Percentiles rank a stretch among this genome's conserved stretches.
Conservation (phyloP, 2,329 filamentous ascomycete species). For the Epichloe baconii region DNA sequence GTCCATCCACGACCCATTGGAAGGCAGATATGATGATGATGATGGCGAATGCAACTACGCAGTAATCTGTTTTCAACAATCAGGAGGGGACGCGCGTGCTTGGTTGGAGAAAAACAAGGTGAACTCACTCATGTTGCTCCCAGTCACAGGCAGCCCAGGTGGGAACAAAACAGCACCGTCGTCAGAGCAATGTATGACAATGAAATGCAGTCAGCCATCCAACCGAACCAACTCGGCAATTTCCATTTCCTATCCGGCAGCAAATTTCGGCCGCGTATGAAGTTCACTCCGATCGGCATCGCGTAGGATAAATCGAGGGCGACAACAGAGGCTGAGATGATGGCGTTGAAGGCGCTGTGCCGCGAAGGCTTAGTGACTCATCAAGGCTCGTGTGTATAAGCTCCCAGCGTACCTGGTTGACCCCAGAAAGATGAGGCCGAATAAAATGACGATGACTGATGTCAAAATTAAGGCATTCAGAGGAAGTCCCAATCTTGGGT, state of each 20-base stretch:
- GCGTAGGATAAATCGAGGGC: constrained; percentile 60
- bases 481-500: constrained; percentile 48
- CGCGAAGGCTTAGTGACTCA: not conserved
- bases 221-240: constrained; percentile 22
- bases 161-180: constrained; percentile 63
- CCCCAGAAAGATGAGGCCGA: constrained; percentile 61
- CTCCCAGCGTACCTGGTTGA: constrained; percentile 26
- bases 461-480: constrained; percentile 53
- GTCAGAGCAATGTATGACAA: constrained; percentile 52
- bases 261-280: constrained; percentile 48
- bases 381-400: not conserved
- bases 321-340: constrained; percentile 58
- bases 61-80: constrained; percentile 21
- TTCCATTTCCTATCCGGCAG: constrained; percentile 37
- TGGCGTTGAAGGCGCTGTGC: constrained; percentile 53
- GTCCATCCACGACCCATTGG: constrained; percentile 33
- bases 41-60: constrained; percentile 31
- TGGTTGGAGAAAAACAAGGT: too few relatives aligned
- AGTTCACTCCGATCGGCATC: constrained; percentile 59
- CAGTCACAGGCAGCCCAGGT: constrained; percentile 47
- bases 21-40: constrained; percentile 28
- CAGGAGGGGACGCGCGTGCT: not conserved
- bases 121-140: constrained; percentile 47
- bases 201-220: constrained; percentile 28
- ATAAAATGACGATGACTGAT: constrained; percentile 47